A percentile compares a stretch with the other conserved stretches of the same genome.
Conservation (phyloP, 78 protist species). For the Dictyostelium citrinum region DNA sequence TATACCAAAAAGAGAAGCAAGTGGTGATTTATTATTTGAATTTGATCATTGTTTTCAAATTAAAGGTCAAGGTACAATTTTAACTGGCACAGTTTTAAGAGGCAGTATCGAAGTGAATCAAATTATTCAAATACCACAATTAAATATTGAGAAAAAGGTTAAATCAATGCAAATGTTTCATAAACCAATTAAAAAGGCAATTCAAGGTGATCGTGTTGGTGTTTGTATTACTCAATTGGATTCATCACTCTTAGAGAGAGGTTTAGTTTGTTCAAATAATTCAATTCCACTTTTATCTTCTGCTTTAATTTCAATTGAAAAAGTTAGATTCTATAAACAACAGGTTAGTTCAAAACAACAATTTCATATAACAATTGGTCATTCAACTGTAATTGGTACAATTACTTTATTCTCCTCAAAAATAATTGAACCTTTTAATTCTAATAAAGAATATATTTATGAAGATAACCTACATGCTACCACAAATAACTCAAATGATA, state of each 20-base stretch:
- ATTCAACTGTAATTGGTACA: constrained; percentile 92
- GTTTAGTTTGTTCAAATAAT: constrained; percentile 78
- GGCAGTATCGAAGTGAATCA: constrained; percentile 88
- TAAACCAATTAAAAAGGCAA: constrained; percentile 79
- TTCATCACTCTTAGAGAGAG: constrained; percentile 89
- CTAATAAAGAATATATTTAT: neutral
- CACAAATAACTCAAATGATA: neutral
- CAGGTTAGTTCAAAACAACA: constrained; percentile 49
- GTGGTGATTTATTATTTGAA: constrained; percentile 86
- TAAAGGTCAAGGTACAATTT: constrained; percentile 96
- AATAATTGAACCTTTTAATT: neutral
- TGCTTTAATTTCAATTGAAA: constrained; percentile 51
- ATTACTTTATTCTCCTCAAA: constrained; percentile 62
- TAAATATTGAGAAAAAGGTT: constrained; percentile 72
- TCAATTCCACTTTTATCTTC: constrained; percentile 23
- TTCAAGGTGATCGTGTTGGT: constrained; percentile 94
- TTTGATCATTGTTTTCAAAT: constrained; percentile 98
- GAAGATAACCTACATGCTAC: constrained; percentile 18
- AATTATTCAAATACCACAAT: constrained; percentile 80
- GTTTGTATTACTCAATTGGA: constrained; percentile 93
- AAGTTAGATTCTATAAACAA: constrained; percentile 84
- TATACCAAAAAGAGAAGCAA: constrained; percentile 9
- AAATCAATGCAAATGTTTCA: constrained; percentile 97
- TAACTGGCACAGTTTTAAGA: constrained; percentile 94
- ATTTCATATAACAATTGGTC: constrained; percentile 95